Evolutionary conservation across 257 asterid species (phyloP), one percentile per base, ranked within the genome.

Genomic region (Capsicum baccatum): DNA sequence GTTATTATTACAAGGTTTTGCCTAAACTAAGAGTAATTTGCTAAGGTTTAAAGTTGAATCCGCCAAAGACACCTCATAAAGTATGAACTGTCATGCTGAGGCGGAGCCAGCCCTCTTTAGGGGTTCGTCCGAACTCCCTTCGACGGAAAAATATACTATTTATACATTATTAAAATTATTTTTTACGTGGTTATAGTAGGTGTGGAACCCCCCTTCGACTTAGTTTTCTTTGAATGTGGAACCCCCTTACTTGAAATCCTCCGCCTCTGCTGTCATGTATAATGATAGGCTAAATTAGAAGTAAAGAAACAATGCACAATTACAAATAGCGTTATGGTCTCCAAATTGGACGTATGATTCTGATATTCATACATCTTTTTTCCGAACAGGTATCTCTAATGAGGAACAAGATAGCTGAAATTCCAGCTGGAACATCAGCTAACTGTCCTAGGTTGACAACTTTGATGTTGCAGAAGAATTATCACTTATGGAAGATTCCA

Each of bases 381-480:
- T 78, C 3, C 14, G 6, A 52, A 52, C 82, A 78, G 82, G 83
- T 84, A 58, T 88, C 88, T 12, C 64, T 86, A 74, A 88, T 88
- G 91, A 63, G 69, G 59, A 86, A 82, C 82, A 6, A 62, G n/a
- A 86, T 88, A 82, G 56, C 84, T 42, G 74, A 52, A 19, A 82
- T 88, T 26, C 9, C 86, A 52, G 57, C 13, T 11, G 73, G 74
- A 48, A 74, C 12, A 62, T 89, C 88, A 9, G 89, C 86, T 2
- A 66, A 68, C 0, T 89, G 91, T 67, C 88, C 85, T 1, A 86
- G 56, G 79, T 87, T 88, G 5, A 85, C 91, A 44, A 81, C 89
- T 3, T 48, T 88, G 56, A 84, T 79, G 33, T 73, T 88, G 81
- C 84, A 85, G 37, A 54, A 85, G 68, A 86, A 86, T 70, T 54